A percentile compares a stretch with the other conserved stretches of the same genome.
phyloP scores from a whole-genome alignment of 2,329 filamentous ascomycete genomes.

The Venturia nashicola region DNA sequence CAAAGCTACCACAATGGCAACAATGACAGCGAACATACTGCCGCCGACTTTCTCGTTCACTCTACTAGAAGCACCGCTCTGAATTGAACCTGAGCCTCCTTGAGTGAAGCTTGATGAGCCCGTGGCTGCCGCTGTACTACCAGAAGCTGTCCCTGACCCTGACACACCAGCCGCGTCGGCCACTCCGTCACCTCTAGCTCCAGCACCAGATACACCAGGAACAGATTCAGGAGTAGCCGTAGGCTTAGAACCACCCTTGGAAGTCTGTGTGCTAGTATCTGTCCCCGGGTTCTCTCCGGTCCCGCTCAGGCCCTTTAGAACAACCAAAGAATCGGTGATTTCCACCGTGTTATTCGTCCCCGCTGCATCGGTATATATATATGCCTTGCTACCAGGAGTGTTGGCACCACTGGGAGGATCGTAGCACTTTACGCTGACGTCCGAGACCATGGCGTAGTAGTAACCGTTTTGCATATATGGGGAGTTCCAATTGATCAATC shows the following conservation, averaged over 20 bases:
- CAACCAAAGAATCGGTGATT: conserved; percentile 61
- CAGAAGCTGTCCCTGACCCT: neutral
- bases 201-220: conserved; percentile 42
- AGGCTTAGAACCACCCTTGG: conserved; percentile 17
- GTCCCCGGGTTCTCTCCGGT: conserved; percentile 60
- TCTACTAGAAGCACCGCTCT: conserved; percentile 12
- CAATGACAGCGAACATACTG: conserved; percentile 19
- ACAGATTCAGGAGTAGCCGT: conserved; percentile 32
- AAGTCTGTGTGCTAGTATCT: conserved; percentile 25
- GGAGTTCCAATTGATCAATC: conserved; percentile 75
- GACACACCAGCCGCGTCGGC: neutral
- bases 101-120: conserved; percentile 6
- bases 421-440: conserved; percentile 80
- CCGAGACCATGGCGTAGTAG: conserved; percentile 70
- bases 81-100: neutral
- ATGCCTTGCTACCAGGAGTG: conserved; percentile 49
- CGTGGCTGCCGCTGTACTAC: neutral
- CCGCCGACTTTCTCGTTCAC: conserved; percentile 20
- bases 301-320: conserved; percentile 68
- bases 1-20: conserved; percentile 21
- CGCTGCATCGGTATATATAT: conserved; percentile 55
- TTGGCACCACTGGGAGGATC: conserved; percentile 61
- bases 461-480: conserved; percentile 77
- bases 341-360: conserved; percentile 67
- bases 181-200: conserved; percentile 13